phyloP scores from a whole-genome alignment of 805 yeast genomes.

The Starmerella bacillaris region DNA sequence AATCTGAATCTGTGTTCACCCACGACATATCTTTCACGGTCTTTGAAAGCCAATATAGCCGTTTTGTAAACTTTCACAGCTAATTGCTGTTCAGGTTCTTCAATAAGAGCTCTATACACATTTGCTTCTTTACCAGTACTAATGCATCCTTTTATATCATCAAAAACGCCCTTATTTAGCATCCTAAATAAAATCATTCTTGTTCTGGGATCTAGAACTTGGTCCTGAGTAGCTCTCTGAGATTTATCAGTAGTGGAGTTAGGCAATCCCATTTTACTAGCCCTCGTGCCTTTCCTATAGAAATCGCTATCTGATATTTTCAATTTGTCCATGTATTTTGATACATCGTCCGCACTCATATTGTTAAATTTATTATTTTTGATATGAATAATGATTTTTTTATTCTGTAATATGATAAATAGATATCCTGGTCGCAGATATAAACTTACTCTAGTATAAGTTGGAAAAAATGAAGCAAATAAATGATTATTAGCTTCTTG shows the following conservation, averaged over 20 bases:
- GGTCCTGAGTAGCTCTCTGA: conserved; percentile 91
- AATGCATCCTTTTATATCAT: conserved; percentile 80
- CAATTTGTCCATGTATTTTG: conserved; percentile 13
- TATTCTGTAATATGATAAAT: too few relatives aligned
- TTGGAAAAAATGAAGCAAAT: too few relatives aligned
- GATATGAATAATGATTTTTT: too few relatives aligned
- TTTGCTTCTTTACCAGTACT: conserved; percentile 99
- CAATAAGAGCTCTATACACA: conserved; percentile 60
- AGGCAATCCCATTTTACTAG: conserved; percentile 14
- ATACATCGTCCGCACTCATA: conserved; percentile 5
- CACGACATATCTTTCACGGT: conserved; percentile 84
- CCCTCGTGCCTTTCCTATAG: conserved; percentile 17
- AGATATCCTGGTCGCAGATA: too few relatives aligned
- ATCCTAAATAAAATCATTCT: conserved; percentile 63
- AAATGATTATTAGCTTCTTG: too few relatives aligned
- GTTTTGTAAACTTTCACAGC: conserved; percentile 95
- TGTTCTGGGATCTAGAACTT: conserved; percentile 89
- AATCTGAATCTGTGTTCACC: conserved; percentile 90
- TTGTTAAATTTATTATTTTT: too few relatives aligned
- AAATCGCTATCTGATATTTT: conserved; percentile 15
- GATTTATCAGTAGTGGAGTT: conserved; percentile 43
- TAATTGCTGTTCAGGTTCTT: conserved; percentile 15
- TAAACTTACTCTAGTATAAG: too few relatives aligned
- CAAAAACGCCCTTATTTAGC: conserved; percentile 65
- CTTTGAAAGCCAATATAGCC: conserved; percentile 89